phyloP scores from a whole-genome alignment of 805 yeast genomes.

The Candida pseudofarinosa region DNA sequence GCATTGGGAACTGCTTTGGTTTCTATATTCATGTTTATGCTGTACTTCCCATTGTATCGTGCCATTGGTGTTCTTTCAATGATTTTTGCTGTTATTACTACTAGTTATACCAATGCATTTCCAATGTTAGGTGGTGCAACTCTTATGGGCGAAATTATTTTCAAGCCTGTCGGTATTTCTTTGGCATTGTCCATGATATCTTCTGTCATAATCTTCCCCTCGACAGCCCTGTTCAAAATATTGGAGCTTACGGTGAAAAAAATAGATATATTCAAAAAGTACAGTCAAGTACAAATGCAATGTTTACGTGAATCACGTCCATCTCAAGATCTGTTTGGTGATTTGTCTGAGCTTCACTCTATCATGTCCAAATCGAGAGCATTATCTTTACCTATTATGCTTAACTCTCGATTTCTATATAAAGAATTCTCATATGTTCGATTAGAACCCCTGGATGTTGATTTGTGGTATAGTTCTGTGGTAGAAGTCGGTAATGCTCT shows the following conservation, averaged over 20 bases:
- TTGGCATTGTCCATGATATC: constrained; percentile 17
- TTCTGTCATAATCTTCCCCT: constrained; percentile 22
- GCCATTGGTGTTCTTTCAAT: constrained; percentile 13
- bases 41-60: constrained; percentile 21
- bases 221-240: constrained; percentile 20
- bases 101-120: constrained; percentile 21
- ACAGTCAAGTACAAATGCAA: constrained; percentile 16
- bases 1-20: constrained; percentile 19
- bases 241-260: constrained; percentile 14
- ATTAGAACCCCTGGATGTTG: constrained; percentile 23
- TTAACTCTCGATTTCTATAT: constrained; percentile 14
- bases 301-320: constrained; percentile 25
- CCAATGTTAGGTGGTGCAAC: constrained; percentile 24
- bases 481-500: constrained; percentile 19
- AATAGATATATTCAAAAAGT: constrained; percentile 11
- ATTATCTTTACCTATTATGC: constrained; percentile 15
- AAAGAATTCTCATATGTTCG: constrained; percentile 25
- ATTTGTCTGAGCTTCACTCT: constrained; percentile 15
- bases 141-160: constrained; percentile 13
- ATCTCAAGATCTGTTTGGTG: constrained; percentile 18
- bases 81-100: constrained; percentile 17
- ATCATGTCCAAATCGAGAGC: constrained; percentile 17
- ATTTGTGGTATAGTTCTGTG: constrained; percentile 20
- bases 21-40: constrained; percentile 18
- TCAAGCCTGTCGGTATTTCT: constrained; percentile 23